Evolutionary conservation across 2,329 filamentous ascomycete genomes (phyloP).

Genomic region (Fusarium denticulatum): DNA sequence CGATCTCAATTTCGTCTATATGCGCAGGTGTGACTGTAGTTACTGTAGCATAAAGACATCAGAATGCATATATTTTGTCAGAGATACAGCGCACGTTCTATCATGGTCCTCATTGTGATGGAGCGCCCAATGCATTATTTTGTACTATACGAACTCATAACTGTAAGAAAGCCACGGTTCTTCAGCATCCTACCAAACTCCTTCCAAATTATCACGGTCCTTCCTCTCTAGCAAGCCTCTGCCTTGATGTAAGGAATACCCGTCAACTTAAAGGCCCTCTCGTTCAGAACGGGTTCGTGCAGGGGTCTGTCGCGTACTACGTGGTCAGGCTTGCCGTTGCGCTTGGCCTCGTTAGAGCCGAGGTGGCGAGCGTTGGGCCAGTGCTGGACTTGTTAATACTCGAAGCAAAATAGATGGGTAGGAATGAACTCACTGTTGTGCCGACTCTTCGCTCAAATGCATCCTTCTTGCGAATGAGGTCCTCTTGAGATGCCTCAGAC

Average conservation of each 20-base stretch:
- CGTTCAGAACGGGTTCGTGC: conserved; percentile 25
- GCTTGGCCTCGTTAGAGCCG: conserved; percentile 29
- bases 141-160: too few species aligned
- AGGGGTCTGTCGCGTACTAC: conserved; percentile 26
- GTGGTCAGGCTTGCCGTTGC: conserved; percentile 35
- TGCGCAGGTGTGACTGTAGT: too few species aligned
- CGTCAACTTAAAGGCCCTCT: conserved; percentile 38
- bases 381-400: neutral
- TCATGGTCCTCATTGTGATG: too few species aligned
- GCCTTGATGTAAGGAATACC: conserved; percentile 38
- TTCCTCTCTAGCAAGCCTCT: neutral
- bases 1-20: rapidly evolving
- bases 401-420: neutral
- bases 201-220: too few species aligned
- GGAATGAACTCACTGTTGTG: conserved; percentile 45
- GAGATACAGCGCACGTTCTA: too few species aligned
- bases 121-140: too few species aligned
- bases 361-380: conserved; percentile 50
- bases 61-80: too few species aligned
- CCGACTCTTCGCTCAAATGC: conserved; percentile 51
- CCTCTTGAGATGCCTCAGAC: conserved; percentile 43
- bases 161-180: too few species aligned
- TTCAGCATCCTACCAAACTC: neutral
- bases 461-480: conserved; percentile 53
- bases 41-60: too few species aligned